Conservation (phyloP, 345 rosid genomes). For the Turnera subulata region DNA sequence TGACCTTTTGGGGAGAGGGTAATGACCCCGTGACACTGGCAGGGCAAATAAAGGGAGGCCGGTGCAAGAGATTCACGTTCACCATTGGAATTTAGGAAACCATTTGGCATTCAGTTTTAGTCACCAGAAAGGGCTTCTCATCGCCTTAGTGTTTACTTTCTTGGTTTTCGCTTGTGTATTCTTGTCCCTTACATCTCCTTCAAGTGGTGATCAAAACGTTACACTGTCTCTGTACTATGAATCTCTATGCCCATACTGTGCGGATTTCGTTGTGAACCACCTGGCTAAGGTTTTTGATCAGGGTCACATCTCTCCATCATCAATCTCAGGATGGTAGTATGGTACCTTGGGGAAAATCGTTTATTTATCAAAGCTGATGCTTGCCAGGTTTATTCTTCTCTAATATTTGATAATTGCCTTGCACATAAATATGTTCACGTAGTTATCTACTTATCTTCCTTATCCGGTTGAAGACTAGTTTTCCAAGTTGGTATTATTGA, state of each 20-base stretch:
- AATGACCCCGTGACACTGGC: too few relatives aligned
- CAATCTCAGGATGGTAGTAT: conserved; percentile 61
- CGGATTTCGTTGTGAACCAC: conserved; percentile 68
- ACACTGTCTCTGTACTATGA: conserved; percentile 69
- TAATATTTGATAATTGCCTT: not conserved
- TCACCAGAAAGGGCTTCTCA: conserved; percentile 8
- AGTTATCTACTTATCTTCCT: too few relatives aligned
- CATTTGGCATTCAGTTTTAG: too few relatives aligned
- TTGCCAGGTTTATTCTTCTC: conserved; percentile 57
- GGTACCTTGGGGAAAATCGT: conserved; percentile 84
- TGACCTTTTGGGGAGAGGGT: too few relatives aligned
- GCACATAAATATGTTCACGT: too few relatives aligned
- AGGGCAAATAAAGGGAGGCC: too few relatives aligned
- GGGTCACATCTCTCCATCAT: conserved; percentile 57
- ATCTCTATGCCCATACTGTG: conserved; percentile 65
- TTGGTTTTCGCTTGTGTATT: conserved; percentile 9
- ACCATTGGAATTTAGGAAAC: too few relatives aligned
- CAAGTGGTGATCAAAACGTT: conserved; percentile 32
- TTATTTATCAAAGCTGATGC: conserved; percentile 28
- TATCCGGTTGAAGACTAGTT: too few relatives aligned
- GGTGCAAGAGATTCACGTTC: too few relatives aligned
- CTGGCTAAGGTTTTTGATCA: conserved; percentile 50
- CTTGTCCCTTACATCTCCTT: conserved; percentile 1
- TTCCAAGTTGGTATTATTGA: too few relatives aligned
- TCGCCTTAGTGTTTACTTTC: not conserved